phyloP scores from a whole-genome alignment of 139 green algal genomes.

The Nannochloris sp. region DNA sequence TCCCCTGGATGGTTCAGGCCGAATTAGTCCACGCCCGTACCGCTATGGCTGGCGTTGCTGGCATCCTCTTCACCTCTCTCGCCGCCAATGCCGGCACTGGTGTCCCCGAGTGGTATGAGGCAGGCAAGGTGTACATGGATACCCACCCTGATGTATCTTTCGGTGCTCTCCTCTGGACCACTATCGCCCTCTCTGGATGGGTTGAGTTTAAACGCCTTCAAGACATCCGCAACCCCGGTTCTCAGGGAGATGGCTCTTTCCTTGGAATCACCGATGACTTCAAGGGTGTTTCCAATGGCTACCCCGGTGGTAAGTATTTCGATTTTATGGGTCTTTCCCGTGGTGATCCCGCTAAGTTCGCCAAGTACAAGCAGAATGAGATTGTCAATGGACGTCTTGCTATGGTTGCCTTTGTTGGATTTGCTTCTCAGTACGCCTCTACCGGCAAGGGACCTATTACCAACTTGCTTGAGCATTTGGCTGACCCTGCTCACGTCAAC shows the following conservation, averaged over 20 bases:
- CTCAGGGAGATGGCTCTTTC: conserved; percentile 77
- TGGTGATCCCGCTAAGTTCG: conserved; percentile 34
- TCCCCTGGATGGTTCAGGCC: conserved; percentile 47
- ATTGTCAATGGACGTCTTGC: conserved; percentile 87
- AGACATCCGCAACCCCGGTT: conserved; percentile 79
- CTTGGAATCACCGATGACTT: conserved; percentile 74
- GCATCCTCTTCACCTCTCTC: conserved; percentile 29
- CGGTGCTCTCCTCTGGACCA: conserved; percentile 53
- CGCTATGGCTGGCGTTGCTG: conserved; percentile 42
- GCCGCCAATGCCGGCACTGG: conserved; percentile 19
- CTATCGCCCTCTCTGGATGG: conserved; percentile 65
- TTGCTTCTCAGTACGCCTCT: conserved; percentile 72
- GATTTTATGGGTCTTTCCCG: conserved; percentile 72
- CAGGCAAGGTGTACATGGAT: conserved; percentile 60
- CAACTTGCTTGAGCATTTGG: conserved; percentile 32
- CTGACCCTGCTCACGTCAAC: conserved; percentile 22
- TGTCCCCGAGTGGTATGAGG: conserved; percentile 65
- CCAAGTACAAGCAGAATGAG: conserved; percentile 78
- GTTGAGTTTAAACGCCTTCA: conserved; percentile 71
- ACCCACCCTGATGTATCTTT: conserved; percentile 56
- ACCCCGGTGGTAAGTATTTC: conserved; percentile 59
- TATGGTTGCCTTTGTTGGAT: conserved; percentile 72
- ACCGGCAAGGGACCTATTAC: conserved; percentile 58
- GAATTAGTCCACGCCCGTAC: conserved; percentile 43
- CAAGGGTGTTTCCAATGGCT: conserved; percentile 64